Evolutionary conservation across 164 flowering plant genomes (phyloP), one percentile per base, ranked within the genome.

Genomic region (Dillenia turbinata): DNA sequence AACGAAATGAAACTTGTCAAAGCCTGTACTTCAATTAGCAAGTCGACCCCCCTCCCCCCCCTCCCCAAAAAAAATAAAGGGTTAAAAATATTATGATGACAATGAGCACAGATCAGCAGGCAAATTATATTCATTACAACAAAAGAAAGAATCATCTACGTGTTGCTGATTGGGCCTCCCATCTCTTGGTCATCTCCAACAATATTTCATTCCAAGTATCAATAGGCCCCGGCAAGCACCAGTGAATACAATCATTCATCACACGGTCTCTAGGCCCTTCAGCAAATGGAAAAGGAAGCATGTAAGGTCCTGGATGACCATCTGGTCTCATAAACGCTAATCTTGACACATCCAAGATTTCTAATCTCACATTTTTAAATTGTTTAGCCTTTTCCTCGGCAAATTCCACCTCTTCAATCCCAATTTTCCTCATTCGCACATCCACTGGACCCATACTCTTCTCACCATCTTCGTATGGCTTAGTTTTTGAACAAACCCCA

Each of bases 221-320:
- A 8, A 89, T 70, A 9, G 96, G 85, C 47, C 97, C 97, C 10
- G 97, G 97, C 61, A 94, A 74, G 65, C 99, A 94, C 99, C 99
- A 94, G 70, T 91, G 99, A 4, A 94, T 87, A 70, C 99, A 94
- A 57, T 94, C 97, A 63, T 91, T 87, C 65, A 85, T 95, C 7
- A 90, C 90, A 0, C 85, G 71, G 12, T 93, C 92, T 16, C 22
- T 22, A 46, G 74, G 71, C 9, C 92, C 95, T 57, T 87, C 69
- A 2, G 88, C 89, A 61, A 87, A 89, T 0, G 97, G 99, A 62
- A 72, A 68, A 8, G 89, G 83, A 59, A 89, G 14, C 97, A 91
- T 86, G 61, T 91, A 94, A 9, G 97, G 97, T 2, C 99, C 99
- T 0, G 99, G 99, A 56, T 94, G 99, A 8, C 90, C 97, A 54